Percentiles rank a stretch among this genome's conserved stretches.
Evolutionary conservation across 257 asterid genomes (phyloP).

Genomic region (Fraxinus americana): DNA sequence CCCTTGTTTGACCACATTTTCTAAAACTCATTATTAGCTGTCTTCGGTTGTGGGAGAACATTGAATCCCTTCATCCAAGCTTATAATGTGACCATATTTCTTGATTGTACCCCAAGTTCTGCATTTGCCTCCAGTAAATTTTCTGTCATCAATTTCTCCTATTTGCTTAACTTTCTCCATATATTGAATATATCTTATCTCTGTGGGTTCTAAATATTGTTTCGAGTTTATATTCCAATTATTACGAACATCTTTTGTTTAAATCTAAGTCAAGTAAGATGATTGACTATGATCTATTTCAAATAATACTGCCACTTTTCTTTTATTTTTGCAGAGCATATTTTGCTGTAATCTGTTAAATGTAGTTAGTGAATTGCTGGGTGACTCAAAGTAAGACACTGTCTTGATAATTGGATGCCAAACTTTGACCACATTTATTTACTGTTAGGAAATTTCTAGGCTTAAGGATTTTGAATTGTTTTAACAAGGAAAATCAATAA

Average conservation of each 20-base stretch:
- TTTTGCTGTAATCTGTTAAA: conserved; percentile 73
- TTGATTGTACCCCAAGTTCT: no score
- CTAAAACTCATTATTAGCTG: no score
- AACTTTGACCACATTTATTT: conserved; percentile 67
- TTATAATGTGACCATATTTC: no score
- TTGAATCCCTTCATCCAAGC: no score
- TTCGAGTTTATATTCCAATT: not conserved
- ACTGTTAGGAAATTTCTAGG: conserved; percentile 66
- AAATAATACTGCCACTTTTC: conserved; percentile 21
- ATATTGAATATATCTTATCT: conserved; percentile 5
- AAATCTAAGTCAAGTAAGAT: not conserved
- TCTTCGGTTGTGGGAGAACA: no score
- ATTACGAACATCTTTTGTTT: conserved; percentile 5
- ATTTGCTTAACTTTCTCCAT: not conserved
- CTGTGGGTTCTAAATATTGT: not conserved
- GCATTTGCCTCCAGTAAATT: no score
- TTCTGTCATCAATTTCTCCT: no score
- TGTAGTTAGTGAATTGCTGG: conserved; percentile 69
- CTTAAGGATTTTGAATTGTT: not conserved
- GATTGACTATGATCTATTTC: conserved; percentile 1
- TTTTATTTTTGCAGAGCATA: conserved; percentile 68
- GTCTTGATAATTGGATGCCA: conserved; percentile 75
- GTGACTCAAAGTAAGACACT: conserved; percentile 63
- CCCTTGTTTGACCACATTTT: no score
- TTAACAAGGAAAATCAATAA: not conserved